A percentile compares a stretch with the other conserved stretches of the same genome.
These are phyloP conservation scores for Mycosphaerella arachidis DNA, from an alignment of 2,329 filamentous ascomycete genomes.

Conservation along the genomic window DNA sequence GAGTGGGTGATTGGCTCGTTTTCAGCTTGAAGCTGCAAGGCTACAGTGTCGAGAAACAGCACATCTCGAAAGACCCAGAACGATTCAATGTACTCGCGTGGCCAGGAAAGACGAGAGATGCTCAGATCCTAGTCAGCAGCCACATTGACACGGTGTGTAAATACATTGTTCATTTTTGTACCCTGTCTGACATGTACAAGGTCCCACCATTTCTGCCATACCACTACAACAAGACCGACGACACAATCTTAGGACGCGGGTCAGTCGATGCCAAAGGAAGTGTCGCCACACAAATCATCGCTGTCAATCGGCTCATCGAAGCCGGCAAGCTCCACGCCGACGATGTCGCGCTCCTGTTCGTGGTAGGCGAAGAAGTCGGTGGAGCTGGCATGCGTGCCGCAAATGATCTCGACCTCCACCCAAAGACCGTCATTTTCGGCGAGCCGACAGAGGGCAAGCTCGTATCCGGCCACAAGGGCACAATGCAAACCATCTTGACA, in stretches of 20 bases:
- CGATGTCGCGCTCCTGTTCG: conserved; percentile 53
- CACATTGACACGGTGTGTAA: conserved; percentile 69
- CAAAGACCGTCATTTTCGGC: conserved; percentile 76
- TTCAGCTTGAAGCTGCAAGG: conserved; percentile 58
- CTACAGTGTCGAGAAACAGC: conserved; percentile 61
- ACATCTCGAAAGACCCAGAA: conserved; percentile 37
- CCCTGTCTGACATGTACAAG: conserved; percentile 9
- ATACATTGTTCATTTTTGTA: background rate
- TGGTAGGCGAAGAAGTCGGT: conserved; percentile 75
- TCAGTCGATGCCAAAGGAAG: conserved; percentile 58
- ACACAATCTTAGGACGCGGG: conserved; percentile 59
- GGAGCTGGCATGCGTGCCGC: conserved; percentile 73
- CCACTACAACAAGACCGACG: conserved; percentile 37
- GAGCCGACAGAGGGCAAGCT: conserved; percentile 89
- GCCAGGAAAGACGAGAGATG: conserved; percentile 44
- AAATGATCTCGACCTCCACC: conserved; percentile 44
- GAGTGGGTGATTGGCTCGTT: conserved; percentile 64
- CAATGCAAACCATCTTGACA: conserved; percentile 60
- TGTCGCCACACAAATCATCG: conserved; percentile 69
- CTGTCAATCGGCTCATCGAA: conserved; percentile 52
- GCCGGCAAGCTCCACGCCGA: conserved; percentile 41
- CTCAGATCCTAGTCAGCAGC: conserved; percentile 64
- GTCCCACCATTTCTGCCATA: conserved; percentile 67
- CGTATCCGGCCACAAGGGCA: conserved; percentile 88
- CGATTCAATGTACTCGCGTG: conserved; percentile 78